A percentile compares a stretch with the other conserved stretches of the same genome.
phyloP scores from a whole-genome alignment of 768 basidiomycete genomes.

The Tylopilus balloui region DNA sequence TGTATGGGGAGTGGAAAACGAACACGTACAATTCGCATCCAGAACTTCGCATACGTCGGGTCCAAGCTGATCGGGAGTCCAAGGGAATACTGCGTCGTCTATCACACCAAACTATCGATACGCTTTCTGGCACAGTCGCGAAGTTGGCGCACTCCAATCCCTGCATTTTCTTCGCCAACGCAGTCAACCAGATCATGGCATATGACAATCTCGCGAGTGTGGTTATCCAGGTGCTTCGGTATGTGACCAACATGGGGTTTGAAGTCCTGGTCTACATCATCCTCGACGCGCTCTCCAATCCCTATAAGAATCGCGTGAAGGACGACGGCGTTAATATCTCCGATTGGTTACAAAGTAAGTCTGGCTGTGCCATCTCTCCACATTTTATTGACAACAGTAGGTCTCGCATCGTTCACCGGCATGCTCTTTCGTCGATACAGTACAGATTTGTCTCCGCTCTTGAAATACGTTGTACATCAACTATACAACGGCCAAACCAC shows the following conservation, averaged over 20 bases:
- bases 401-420: conserved; percentile 89
- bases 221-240: conserved; percentile 84
- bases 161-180: conserved; percentile 82
- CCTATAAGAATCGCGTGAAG: conserved; percentile 77
- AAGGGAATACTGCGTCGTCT: conserved; percentile 87
- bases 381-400: conserved; percentile 39
- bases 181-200: conserved; percentile 90
- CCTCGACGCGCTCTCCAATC: conserved; percentile 82
- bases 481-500: conserved; percentile 77
- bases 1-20: conserved; percentile 95
- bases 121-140: conserved; percentile 81
- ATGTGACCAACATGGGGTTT: conserved; percentile 89
- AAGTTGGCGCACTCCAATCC: conserved; percentile 95
- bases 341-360: conserved; percentile 89
- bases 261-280: conserved; percentile 88
- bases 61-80: conserved; percentile 82
- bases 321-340: conserved; percentile 88
- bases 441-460: conserved; percentile 75
- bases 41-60: conserved; percentile 71
- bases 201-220: conserved; percentile 92
- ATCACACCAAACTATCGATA: conserved; percentile 77
- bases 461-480: conserved; percentile 91
- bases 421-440: conserved; percentile 86
- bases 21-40: conserved; percentile 68
- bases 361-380: neutral